Conservation (phyloP, 2,329 filamentous ascomycete species). For the Pseudocercospora musae region DNA sequence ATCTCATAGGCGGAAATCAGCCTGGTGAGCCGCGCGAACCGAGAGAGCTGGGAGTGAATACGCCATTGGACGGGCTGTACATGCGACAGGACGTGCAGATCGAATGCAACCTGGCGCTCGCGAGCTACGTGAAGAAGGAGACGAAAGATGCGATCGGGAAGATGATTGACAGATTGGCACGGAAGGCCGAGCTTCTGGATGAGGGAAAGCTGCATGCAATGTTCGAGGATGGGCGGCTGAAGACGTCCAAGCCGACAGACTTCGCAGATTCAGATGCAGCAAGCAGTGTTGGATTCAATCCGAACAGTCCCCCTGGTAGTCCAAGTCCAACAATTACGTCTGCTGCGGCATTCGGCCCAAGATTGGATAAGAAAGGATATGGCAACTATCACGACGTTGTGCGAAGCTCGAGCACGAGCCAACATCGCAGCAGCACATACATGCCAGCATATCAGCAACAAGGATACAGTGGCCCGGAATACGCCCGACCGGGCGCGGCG, state of each 20-base stretch:
- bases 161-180: constrained; percentile 66
- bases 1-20: constrained; percentile 66
- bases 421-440: constrained; percentile 21
- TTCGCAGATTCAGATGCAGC: constrained; percentile 22
- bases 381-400: constrained; percentile 32
- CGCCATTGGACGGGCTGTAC: constrained; percentile 63
- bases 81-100: constrained; percentile 69
- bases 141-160: constrained; percentile 64
- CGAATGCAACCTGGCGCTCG: constrained; percentile 60
- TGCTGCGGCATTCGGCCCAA: constrained; percentile 13
- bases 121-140: constrained; percentile 64
- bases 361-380: constrained; percentile 28
- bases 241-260: constrained; percentile 54
- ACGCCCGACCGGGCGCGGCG: constrained; percentile 23
- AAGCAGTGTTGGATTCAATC: constrained; percentile 3
- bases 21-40: constrained; percentile 62
- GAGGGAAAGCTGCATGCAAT: constrained; percentile 64
- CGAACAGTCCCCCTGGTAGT: constrained; percentile 20
- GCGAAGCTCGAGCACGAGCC: constrained; percentile 13
- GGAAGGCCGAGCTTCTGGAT: constrained; percentile 65
- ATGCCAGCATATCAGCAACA: constrained; percentile 28
- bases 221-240: constrained; percentile 63
- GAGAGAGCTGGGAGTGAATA: constrained; percentile 62
- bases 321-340: constrained; percentile 15
- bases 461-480: constrained; percentile 27